Conservation (phyloP, 2,329 filamentous ascomycete genomes). For the Chrysosporium queenslandicum region DNA sequence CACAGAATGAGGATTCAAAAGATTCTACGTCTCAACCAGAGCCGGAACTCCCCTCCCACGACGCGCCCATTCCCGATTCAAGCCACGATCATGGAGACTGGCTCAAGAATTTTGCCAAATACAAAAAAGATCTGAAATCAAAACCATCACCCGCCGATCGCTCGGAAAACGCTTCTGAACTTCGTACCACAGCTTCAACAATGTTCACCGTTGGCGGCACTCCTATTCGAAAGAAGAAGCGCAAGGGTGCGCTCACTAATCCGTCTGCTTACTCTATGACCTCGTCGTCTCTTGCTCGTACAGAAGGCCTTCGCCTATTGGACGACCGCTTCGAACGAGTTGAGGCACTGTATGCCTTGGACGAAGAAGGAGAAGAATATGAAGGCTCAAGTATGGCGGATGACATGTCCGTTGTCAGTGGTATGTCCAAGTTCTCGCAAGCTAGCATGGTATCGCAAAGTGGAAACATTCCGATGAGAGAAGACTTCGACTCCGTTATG, state of each 20-base stretch:
- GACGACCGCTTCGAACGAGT: slow-evolving; percentile 88
- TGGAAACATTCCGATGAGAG: slow-evolving; percentile 49
- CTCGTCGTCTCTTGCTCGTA: slow-evolving; percentile 74
- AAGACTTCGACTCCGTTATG: slow-evolving; percentile 81
- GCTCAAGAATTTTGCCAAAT: slow-evolving; percentile 87
- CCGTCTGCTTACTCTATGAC: slow-evolving; percentile 87
- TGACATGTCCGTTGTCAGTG: slow-evolving; percentile 41
- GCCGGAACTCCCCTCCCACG: slow-evolving; percentile 30
- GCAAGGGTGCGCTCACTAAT: slow-evolving; percentile 84
- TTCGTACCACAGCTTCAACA: slow-evolving; percentile 36
- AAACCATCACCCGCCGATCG: slow-evolving; percentile 32
- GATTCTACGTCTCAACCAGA: slow-evolving; percentile 25
- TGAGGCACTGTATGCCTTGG: slow-evolving; percentile 66
- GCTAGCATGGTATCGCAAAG: slow-evolving; percentile 43
- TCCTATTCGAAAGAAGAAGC: slow-evolving; percentile 66
- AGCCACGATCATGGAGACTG: slow-evolving; percentile 66
- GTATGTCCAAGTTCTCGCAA: slow-evolving; percentile 46
- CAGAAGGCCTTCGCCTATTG: slow-evolving; percentile 72
- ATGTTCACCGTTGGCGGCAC: slow-evolving; percentile 54
- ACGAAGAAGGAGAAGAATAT: slow-evolving; percentile 46
- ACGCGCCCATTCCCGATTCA: slow-evolving; percentile 32
- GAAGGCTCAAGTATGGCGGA: slow-evolving; percentile 27
- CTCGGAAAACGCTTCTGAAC: slow-evolving; percentile 33
- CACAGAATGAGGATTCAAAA: slow-evolving; percentile 30
- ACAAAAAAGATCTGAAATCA: slow-evolving; percentile 66